Evolutionary conservation across 495 filamentous ascomycete species (phyloP), one percentile per base, ranked within the genome.

Genomic region (Xylaria bambusicola): DNA sequence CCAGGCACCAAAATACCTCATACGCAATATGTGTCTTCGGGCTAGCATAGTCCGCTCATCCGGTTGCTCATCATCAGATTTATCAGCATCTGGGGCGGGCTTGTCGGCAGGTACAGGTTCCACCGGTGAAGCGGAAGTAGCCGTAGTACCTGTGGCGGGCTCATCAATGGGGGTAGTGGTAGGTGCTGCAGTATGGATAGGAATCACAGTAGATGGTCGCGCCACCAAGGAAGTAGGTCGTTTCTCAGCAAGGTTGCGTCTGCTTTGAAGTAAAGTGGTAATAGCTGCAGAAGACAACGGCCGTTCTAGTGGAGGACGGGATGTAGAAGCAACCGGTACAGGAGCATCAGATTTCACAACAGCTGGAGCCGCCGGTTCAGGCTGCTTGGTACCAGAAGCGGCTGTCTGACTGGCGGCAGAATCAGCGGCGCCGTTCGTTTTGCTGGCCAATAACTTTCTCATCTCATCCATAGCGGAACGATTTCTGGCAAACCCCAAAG

Each of bases 1-100:
- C 90, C 90, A 94, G 3, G 85, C 86, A 62, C 86, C 85, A 68
- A 93, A 94, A 64, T 87, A 91, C 55, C 86, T 86, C 55, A 84
- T 81, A 60, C 85, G 76, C 12, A 93, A 73, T 23, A 93, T 81
- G 69, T 89, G 88, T 60, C 81, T 73, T 56, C 87, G 81, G 23
- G 87, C 89, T 50, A 81, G 74, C 20, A 78, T 78, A 3, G 86
- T 87, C 36, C 73, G 78, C 57, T 80, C 68, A n/a, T 67, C 68
- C 36, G 61, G 55, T 26, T 69, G 58, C 13, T 69, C 61, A 10
- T 65, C 63, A 8, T 36, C 31, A 6, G 58, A 38, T 46, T 56
- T 31, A 20, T 13, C 35, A 6, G 44, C 9, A 21, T 55, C 42
- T 8, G 64, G 42, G 13, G 55, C 15, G 31, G 49, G 29, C 31